Conservation (phyloP, 495 filamentous ascomycete species). For the Cercophora samala region DNA sequence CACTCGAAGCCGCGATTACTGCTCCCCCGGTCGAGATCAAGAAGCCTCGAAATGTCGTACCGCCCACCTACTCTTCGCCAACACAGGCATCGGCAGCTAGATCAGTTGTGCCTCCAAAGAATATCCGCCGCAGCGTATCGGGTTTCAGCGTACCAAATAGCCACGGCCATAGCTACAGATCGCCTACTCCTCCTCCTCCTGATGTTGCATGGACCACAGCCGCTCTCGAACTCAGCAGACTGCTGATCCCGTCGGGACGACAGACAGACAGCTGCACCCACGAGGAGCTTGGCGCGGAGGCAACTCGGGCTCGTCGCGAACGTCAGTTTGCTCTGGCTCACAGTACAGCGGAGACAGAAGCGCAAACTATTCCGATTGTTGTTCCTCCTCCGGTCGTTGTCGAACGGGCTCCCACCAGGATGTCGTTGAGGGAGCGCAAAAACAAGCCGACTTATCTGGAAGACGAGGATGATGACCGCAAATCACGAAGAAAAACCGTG, state of each 20-base stretch:
- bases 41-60: slow-evolving; percentile 52
- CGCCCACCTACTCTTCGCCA: slow-evolving; percentile 66
- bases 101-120: slow-evolving; percentile 50
- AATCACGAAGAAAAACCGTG: slow-evolving; percentile 64
- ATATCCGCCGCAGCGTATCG: slow-evolving; percentile 50
- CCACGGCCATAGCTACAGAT: slow-evolving; percentile 31
- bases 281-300: slow-evolving; percentile 70
- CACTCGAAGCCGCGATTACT: slow-evolving; percentile 53
- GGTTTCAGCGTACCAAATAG: slow-evolving; percentile 28
- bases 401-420: slow-evolving; percentile 52
- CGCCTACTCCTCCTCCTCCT: slow-evolving; percentile 62
- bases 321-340: slow-evolving; percentile 52
- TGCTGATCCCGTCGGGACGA: slow-evolving; percentile 71
- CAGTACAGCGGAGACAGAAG: not conserved
- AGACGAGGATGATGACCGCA: slow-evolving; percentile 52
- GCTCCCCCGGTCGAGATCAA: slow-evolving; percentile 50
- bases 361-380: slow-evolving; percentile 23
- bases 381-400: slow-evolving; percentile 32
- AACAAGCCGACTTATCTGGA: slow-evolving; percentile 42
- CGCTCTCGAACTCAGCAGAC: slow-evolving; percentile 72
- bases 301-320: slow-evolving; percentile 57
- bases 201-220: slow-evolving; percentile 82
- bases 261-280: slow-evolving; percentile 69
- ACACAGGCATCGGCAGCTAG: slow-evolving; percentile 80
- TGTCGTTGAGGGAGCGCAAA: slow-evolving; percentile 72